Conservation (phyloP, 208 protist genomes). For the Sergeia podlipaevii region DNA sequence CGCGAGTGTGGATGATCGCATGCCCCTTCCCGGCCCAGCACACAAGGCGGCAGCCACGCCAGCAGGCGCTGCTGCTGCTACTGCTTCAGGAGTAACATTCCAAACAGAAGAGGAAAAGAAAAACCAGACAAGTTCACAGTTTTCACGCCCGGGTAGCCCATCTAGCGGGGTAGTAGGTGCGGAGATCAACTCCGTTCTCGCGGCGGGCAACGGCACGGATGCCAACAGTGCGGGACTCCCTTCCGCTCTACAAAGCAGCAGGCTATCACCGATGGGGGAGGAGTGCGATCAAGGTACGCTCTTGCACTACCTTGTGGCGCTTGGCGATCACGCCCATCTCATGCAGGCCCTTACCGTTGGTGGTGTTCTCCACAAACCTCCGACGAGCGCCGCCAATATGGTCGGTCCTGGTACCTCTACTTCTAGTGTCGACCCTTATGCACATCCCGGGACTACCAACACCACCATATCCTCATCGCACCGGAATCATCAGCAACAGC, state of each 20-base stretch:
- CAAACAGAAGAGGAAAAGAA: too few relatives aligned
- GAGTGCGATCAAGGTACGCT: conserved; percentile 40
- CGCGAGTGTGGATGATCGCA: conserved; percentile 44
- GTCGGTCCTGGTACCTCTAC: too few relatives aligned
- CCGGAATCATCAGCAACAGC: too few relatives aligned
- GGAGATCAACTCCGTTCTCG: too few relatives aligned
- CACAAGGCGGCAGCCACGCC: background rate
- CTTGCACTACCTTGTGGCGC: conserved; percentile 70
- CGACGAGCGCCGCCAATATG: too few relatives aligned
- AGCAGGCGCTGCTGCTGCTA: background rate
- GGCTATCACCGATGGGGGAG: background rate
- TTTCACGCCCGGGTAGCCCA: conserved; percentile 2
- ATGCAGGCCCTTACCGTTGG: conserved; percentile 48
- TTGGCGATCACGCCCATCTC: conserved; percentile 51
- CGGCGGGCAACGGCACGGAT: background rate
- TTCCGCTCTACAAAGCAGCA: background rate
- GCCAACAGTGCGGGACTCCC: too few relatives aligned
- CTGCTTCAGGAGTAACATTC: background rate
- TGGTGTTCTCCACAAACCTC: conserved; percentile 20
- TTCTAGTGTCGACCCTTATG: too few relatives aligned
- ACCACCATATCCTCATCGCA: too few relatives aligned
- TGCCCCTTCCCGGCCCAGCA: conserved; percentile 26
- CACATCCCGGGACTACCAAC: too few relatives aligned
- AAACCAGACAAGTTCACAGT: background rate
- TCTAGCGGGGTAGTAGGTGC: background rate